These are phyloP conservation scores for Sugiyamaella sp. DNA, from an alignment of 1,139 yeast species.

Conservation along the genomic window DNA sequence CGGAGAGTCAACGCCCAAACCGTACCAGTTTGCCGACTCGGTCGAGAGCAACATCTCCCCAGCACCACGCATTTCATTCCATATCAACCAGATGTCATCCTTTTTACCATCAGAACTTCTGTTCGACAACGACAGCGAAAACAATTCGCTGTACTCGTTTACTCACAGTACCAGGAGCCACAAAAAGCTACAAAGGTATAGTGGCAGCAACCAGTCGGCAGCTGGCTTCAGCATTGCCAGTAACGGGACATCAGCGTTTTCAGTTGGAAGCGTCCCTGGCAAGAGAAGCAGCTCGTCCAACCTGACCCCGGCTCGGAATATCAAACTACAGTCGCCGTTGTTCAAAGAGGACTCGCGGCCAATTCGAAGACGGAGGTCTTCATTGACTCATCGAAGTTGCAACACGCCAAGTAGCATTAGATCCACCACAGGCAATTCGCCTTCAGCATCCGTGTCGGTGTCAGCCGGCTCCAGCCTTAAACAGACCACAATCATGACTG, in stretches of 20 bases:
- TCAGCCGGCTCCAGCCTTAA: slow-evolving; percentile 10
- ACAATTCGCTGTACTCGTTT: slow-evolving; percentile 10
- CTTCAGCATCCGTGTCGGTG: neutral
- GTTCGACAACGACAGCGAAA: slow-evolving; percentile 15
- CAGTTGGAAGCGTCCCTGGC: slow-evolving; percentile 11
- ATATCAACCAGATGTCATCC: slow-evolving; percentile 26
- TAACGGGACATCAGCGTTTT: slow-evolving; percentile 4
- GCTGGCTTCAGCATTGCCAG: slow-evolving; percentile 4
- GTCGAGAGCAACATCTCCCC: neutral
- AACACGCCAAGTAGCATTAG: slow-evolving; percentile 7
- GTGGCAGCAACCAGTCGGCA: slow-evolving; percentile 8
- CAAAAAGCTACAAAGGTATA: slow-evolving; percentile 11
- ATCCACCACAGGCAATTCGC: neutral
- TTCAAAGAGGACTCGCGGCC: slow-evolving; percentile 17
- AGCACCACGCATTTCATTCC: slow-evolving; percentile 31
- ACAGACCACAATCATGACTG: neutral
- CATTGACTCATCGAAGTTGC: slow-evolving; percentile 24
- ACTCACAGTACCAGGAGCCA: slow-evolving; percentile 8
- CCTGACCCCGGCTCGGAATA: neutral
- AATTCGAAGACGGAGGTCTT: slow-evolving; percentile 24
- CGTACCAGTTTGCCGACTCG: neutral
- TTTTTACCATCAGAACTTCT: slow-evolving; percentile 22
- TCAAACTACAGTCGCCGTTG: slow-evolving; percentile 15
- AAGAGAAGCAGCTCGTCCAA: slow-evolving; percentile 5
- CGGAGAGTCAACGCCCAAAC: slow-evolving; percentile 4